These are phyloP conservation scores for Ceratocystis destructans DNA, from an alignment of 2,329 filamentous ascomycete genomes.

Conservation along the genomic window DNA sequence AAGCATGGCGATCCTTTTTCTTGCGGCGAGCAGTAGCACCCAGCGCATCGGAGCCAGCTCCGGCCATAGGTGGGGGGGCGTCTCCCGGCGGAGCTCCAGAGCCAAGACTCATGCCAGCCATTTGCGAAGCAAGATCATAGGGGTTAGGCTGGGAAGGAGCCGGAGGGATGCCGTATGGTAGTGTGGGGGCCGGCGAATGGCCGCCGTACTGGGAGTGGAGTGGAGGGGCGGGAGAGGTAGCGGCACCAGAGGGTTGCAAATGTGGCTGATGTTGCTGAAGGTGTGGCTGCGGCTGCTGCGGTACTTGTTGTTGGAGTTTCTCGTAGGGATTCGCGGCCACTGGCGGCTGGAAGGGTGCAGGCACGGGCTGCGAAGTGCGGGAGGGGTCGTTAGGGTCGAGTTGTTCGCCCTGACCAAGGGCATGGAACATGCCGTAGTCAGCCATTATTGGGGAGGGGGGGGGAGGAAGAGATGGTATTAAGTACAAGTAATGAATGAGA, in stretches of 20 bases:
- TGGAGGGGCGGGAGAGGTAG: background rate
- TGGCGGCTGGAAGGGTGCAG: constrained; percentile 44
- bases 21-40: constrained; percentile 46
- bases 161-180: constrained; percentile 14
- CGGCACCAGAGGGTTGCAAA: background rate
- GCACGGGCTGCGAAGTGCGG: constrained; percentile 36
- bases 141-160: constrained; percentile 21
- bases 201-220: constrained; percentile 14
- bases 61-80: background rate
- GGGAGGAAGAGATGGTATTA: background rate
- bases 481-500: background rate
- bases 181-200: constrained; percentile 10
- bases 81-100: constrained; percentile 21
- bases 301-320: constrained; percentile 25
- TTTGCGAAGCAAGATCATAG: constrained; percentile 52
- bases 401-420: constrained; percentile 42
- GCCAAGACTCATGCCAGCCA: constrained; percentile 62
- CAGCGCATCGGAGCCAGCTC: constrained; percentile 22
- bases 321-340: constrained; percentile 42
- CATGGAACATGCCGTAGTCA: constrained; percentile 42
- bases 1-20: constrained; percentile 92
- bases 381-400: constrained; percentile 42
- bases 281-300: background rate
- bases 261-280: background rate
- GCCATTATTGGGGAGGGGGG: constrained; percentile 32